Base-by-base conservation (phyloP, 805 yeast genomes). In the Torulaspora microellipsoides region DNA sequence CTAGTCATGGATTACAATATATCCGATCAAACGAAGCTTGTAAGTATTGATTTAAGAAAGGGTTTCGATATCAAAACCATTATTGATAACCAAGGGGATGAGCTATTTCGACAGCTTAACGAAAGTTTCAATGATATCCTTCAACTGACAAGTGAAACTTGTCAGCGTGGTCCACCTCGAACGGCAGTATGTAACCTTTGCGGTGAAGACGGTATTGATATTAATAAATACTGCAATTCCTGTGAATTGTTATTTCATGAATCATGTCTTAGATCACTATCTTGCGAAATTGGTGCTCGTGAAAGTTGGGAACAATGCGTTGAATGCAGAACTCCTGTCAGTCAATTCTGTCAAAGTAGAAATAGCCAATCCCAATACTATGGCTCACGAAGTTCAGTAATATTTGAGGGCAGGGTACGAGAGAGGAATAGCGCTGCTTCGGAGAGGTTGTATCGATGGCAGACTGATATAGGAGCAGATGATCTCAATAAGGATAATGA, bases 191-290 rank as follows among this genome's bases (percentile, higher is more conserved):
- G 57, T 38, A 47, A 48, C 13, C 43, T 58, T 15, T 58, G 63
- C 38, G 63, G 60, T 2, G 49, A 36, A 23, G 28, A 42, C 15
- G 49, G 42, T 34, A 23, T 36, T 1, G 35, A 32, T 7, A 34
- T 49, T 8, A 50, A 49, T 31, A 35, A 33, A 3, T 44, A 32
- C 13, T 58, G 63, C 36, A 40, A 40, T 17, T 10, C 27, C n/a
- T 55, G 60, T 42, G 35, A 47, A 23, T 20, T 41, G 3, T 34
- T 47, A 12, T 60, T 51, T 27, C 65, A 60, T 36, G 56, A 52
- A 25, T 34, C 47, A n/a, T 60, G 65, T 34, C 34, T 60, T 5
- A 48, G 55, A 15, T 27, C 45, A 2, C 47, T 54, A 28, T 47
- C 58, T 0, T 41, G 41, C 30, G 63, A 60, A 34, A 49, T 59